Base-by-base conservation (phyloP, 805 yeast species). In the Saturnispora halmiae region DNA sequence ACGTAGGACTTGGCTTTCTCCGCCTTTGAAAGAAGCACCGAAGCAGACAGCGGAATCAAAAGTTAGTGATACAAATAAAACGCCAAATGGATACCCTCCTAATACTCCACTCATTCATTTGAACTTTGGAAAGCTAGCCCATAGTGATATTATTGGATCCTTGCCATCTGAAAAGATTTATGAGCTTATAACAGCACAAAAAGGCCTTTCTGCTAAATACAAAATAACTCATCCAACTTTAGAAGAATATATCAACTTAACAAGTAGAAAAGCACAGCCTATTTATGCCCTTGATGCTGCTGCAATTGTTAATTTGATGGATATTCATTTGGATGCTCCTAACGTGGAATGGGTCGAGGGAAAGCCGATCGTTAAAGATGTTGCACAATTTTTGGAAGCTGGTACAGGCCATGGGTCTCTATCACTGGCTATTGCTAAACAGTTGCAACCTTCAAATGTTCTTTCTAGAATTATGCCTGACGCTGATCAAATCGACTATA, bases 331-430 rank as follows among this genome's bases (percentile, higher is more conserved):
- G 6, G 70, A 65, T 41, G 65, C 55, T 41, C 72, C 72, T 4
- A 46, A 49, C 7, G 31, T 49, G 15, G 40, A 36, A 9, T 34
- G 31, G 21, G 44, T 33, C 13, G 44, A 31, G 16, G 21, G 19
- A 3, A 37, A 44, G 27, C 46, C 47, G 1, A 31, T 34, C 10
- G 24, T 40, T 11, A 33, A 28, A 14, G 21, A 28, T 3, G 24
- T 40, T 20, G 32, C 40, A 15, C 72, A 70, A 38, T 64, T 63
- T 42, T 51, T 72, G 15, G 77, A 72, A 47, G 75, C 75, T 1
- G 77, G 77, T 4, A 72, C 77, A 2, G 77, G 77, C 1, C 76
- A 71, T 53, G 77, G 77, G 0, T 70, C 76, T 2, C 49, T 72
- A 36, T 58, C 72, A 3, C 39, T 72, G 32, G 68, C 70, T 7